These are phyloP conservation scores for Leishmania martiniquensis DNA, from an alignment of 208 protist species.

Conservation along the genomic window DNA sequence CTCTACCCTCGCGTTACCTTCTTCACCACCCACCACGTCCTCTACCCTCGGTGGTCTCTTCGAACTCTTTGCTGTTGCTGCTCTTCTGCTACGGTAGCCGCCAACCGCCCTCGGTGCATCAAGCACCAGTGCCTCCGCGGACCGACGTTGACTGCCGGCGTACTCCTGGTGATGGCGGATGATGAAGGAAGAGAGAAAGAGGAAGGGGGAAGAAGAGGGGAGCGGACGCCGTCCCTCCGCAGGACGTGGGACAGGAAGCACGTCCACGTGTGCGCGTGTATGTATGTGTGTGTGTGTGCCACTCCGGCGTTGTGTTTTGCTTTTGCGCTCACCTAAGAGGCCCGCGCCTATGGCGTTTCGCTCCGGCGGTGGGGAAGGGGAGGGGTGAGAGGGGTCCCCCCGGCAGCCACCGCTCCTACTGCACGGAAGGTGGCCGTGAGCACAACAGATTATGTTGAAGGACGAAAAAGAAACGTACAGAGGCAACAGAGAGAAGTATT, in stretches of 20 bases:
- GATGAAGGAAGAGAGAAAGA: background rate
- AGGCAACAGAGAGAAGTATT: background rate
- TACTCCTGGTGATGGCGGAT: background rate
- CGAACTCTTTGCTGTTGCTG: background rate
- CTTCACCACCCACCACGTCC: background rate
- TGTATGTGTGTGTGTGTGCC: background rate
- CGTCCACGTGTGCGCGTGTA: background rate
- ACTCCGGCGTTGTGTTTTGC: background rate
- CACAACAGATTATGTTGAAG: background rate
- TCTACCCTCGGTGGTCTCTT: background rate
- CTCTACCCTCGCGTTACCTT: background rate
- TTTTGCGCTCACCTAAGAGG: background rate
- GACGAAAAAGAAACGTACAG: background rate
- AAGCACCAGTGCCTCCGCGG: background rate
- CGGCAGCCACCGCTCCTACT: background rate
- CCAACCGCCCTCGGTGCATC: background rate
- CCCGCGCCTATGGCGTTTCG: background rate
- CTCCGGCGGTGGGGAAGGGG: background rate
- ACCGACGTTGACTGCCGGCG: background rate
- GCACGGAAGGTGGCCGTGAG: background rate
- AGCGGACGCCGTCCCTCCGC: background rate
- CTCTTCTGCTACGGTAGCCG: background rate
- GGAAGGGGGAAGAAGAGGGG: too few species aligned
- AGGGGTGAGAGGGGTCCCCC: background rate
- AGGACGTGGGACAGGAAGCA: background rate